These are phyloP conservation scores for Pestalotiopsis sp. DNA, from an alignment of 2,329 filamentous ascomycete genomes.

Conservation along the genomic window DNA sequence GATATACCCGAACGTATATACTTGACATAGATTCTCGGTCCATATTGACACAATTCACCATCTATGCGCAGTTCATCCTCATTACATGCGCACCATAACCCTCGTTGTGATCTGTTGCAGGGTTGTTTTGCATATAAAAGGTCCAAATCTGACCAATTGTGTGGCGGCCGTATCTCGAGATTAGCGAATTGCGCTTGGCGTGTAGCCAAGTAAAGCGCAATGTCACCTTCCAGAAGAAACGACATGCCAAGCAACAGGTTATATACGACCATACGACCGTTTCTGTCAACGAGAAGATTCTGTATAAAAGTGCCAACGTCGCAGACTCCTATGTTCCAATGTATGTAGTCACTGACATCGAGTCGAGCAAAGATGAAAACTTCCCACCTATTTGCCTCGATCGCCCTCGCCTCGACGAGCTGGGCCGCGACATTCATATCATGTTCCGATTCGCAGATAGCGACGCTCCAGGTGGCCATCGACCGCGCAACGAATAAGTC, in stretches of 20 bases:
- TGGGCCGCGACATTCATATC: background rate
- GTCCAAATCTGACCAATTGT: background rate
- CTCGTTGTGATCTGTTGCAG: no score
- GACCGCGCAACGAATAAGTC: slow-evolving; percentile 7
- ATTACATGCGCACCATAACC: no score
- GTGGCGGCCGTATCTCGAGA: background rate
- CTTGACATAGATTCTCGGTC: no score
- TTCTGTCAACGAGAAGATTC: background rate
- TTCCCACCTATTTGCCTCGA: background rate
- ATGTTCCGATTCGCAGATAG: slow-evolving; percentile 1
- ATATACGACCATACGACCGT: background rate
- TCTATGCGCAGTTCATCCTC: no score
- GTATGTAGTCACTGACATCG: background rate
- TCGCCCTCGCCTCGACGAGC: background rate
- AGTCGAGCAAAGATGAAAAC: background rate
- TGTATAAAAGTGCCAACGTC: background rate
- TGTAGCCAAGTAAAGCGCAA: background rate
- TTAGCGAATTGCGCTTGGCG: background rate
- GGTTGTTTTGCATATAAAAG: no score
- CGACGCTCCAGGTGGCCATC: slow-evolving; percentile 8
- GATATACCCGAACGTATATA: no score
- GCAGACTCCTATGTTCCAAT: background rate
- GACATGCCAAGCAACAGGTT: background rate
- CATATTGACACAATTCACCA: no score
- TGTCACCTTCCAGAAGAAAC: background rate